Evolutionary conservation across 257 asterid species (phyloP).

Genomic region (Gentiana dahurica): DNA sequence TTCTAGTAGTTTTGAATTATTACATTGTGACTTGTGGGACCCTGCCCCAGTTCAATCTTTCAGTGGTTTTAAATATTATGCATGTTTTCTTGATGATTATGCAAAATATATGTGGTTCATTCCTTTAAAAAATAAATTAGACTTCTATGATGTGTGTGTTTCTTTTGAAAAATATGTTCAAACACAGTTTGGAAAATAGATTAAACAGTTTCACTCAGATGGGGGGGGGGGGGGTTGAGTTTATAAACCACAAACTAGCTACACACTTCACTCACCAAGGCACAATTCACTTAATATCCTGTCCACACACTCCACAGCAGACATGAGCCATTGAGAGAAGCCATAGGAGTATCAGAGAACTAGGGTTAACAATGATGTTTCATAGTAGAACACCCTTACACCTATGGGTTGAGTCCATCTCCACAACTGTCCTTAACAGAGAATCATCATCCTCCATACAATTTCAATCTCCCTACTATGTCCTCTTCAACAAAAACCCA

Average conservation of each 20-base stretch:
- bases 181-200: background rate
- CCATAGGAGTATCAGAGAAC: background rate
- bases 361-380: background rate
- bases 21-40: background rate
- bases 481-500: background rate
- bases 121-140: background rate
- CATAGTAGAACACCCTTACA: background rate
- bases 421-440: background rate
- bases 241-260: background rate
- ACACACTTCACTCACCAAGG: background rate
- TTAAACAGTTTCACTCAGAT: background rate
- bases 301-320: background rate
- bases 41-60: background rate
- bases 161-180: conserved; percentile 1
- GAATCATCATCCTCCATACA: background rate
- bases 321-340: background rate
- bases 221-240: background rate
- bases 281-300: background rate
- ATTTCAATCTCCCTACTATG: background rate
- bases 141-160: background rate
- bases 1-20: background rate
- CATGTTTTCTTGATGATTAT: background rate
- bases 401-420: too few relatives aligned
- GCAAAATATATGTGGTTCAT: background rate
- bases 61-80: background rate